Base-by-base conservation (phyloP, 306 rosid genomes). In the Vicia villosa region DNA sequence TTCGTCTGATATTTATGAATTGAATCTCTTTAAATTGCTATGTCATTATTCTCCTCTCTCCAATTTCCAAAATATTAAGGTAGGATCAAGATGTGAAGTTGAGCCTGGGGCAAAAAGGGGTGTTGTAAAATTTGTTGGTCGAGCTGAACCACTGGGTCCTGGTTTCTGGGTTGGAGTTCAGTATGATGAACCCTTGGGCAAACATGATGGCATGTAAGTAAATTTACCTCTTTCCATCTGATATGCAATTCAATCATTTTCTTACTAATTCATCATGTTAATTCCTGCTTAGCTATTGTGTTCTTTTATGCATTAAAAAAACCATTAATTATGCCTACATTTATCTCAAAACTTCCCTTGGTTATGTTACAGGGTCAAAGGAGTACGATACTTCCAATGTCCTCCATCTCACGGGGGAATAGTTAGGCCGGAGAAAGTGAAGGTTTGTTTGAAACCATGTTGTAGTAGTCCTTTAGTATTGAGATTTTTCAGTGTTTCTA, bases 81-180 rank as follows among this genome's bases (percentile, higher is more conserved):
- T 90, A 12, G 98, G 97, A 73, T 90, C 91, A 71, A 83, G 98
- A 83, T 93, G 98, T 70, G 84, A 93, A 86, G 97, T 93, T 83
- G 94, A 93, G 72, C 91, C 91, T 24, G 97, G 97, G 72, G 91
- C 46, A 26, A 93, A 88, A 78, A 79, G 98, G 78, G 98, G 98
- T 8, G 77, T 77, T 42, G 83, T 90, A 47, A 93, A 88, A 68
- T 93, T 77, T 79, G 89, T 88, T 0, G 97, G 98, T 36, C 77
- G 3, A 50, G 96, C 98, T 21, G 97, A 90, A 73, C 43, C 93
- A 24, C 72, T 93, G 79, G 89, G 91, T 76, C 90, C 87, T 79
- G 98, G 98, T 82, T 86, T 86, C 74, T 93, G 98, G 98, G 81
- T 93, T 69, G 98, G 98, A 64, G 84, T 93, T 38, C 96, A 93